These are phyloP conservation scores for Nidula microcarpa DNA, from an alignment of 768 basidiomycete species.

Conservation along the genomic window DNA sequence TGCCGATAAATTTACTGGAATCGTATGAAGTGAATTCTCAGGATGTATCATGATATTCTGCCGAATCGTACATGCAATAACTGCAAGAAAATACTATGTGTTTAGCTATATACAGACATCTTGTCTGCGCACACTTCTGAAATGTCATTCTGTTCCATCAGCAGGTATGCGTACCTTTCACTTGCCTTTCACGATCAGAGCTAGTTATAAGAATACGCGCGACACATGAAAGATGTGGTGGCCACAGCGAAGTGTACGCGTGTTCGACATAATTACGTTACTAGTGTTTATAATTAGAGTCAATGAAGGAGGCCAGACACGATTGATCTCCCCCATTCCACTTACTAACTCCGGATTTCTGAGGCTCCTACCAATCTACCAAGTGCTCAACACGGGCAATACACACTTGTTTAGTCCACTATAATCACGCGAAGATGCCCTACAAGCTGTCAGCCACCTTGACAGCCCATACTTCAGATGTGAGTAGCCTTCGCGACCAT, in stretches of 20 bases:
- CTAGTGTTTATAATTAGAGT: background rate
- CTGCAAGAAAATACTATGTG: no score
- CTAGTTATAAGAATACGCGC: no score
- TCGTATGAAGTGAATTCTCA: no score
- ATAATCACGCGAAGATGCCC: conserved; percentile 37
- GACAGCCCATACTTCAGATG: conserved; percentile 69
- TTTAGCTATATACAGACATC: no score
- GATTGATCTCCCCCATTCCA: conserved; percentile 5
- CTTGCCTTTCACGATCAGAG: no score
- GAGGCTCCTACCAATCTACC: conserved; percentile 26
- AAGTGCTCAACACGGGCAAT: conserved; percentile 17
- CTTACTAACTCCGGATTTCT: conserved; percentile 27
- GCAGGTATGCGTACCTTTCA: no score
- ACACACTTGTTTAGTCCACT: conserved; percentile 9
- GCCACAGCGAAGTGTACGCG: background rate
- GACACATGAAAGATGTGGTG: no score
- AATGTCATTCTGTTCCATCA: no score
- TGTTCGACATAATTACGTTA: background rate
- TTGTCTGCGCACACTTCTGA: no score
- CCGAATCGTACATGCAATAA: no score
- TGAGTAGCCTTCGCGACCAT: conserved; percentile 30
- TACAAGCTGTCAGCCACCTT: conserved; percentile 79
- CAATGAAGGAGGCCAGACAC: conserved; percentile 7
- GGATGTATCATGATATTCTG: no score
- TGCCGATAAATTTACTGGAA: no score